A percentile compares a stretch with the other conserved stretches of the same genome.
phyloP scores from a whole-genome alignment of 345 rosid genomes.

The Gossypium turneri region DNA sequence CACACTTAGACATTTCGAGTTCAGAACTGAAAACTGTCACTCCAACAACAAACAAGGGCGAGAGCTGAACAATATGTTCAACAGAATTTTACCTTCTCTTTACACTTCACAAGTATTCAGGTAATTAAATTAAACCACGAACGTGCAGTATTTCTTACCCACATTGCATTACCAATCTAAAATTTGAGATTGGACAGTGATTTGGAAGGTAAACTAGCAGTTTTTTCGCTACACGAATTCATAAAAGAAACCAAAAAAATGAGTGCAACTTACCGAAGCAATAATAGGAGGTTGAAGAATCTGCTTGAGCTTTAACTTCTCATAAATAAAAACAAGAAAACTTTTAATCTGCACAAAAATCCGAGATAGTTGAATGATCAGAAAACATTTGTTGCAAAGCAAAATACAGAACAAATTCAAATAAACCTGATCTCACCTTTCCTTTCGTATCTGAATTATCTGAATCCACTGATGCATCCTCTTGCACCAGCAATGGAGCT shows the following conservation, averaged over 20 bases:
- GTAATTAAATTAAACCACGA: not conserved
- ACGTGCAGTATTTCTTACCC: not conserved
- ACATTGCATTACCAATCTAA: not conserved
- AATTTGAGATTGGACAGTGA: not conserved
- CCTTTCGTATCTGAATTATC: constrained; percentile 34
- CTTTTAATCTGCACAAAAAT: constrained; percentile 46
- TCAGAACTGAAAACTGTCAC: not conserved
- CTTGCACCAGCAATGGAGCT: constrained; percentile 58
- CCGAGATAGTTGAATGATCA: not conserved
- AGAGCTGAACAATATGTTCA: not conserved
- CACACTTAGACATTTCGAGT: not conserved
- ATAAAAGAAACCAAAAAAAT: constrained; percentile 6
- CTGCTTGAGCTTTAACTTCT: constrained; percentile 94
- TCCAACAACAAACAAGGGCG: not conserved
- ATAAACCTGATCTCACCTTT: constrained; percentile 45
- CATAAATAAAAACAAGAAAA: constrained; percentile 51
- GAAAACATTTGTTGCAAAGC: not conserved
- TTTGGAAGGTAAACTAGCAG: not conserved
- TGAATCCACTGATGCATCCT: constrained; percentile 29
- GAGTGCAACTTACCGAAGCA: constrained; percentile 74
- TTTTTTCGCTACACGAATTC: not conserved
- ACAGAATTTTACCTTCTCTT: not conserved
- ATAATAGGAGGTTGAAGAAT: constrained; percentile 87
- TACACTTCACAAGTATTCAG: too few relatives aligned
- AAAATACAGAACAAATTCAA: constrained; percentile 1